Conservation (phyloP, 495 filamentous ascomycete genomes). For the Aspergillus funiculosus region DNA sequence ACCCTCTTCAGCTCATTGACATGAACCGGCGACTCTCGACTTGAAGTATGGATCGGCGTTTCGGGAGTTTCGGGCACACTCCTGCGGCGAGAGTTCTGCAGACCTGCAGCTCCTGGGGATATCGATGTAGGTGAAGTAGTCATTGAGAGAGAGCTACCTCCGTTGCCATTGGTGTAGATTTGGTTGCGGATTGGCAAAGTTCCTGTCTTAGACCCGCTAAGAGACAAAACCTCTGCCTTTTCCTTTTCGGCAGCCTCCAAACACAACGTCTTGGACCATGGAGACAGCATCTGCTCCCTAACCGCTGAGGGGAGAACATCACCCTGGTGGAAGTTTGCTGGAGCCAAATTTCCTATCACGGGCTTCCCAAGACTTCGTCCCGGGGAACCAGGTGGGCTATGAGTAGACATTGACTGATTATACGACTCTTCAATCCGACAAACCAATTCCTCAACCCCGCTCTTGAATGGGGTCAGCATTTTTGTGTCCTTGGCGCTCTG, state of each 20-base stretch:
- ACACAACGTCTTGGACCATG: slow-evolving; percentile 71
- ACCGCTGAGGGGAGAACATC: slow-evolving; percentile 40
- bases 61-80: slow-evolving; percentile 46
- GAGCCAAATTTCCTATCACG: slow-evolving; percentile 40
- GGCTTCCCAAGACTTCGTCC: slow-evolving; percentile 58
- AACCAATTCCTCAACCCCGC: slow-evolving; percentile 53
- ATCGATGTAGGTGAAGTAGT: slow-evolving; percentile 22
- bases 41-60: slow-evolving; percentile 50
- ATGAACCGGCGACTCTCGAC: slow-evolving; percentile 62
- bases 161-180: slow-evolving; percentile 51
- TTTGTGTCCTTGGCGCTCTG: slow-evolving; percentile 7
- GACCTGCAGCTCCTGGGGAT: slow-evolving; percentile 25
- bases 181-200: slow-evolving; percentile 53
- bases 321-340: slow-evolving; percentile 29
- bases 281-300: slow-evolving; percentile 65
- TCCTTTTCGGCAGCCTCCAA: slow-evolving; percentile 61
- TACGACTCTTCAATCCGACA: slow-evolving; percentile 68
- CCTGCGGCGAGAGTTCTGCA: slow-evolving; percentile 30
- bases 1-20: slow-evolving; percentile 83
- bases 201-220: slow-evolving; percentile 64
- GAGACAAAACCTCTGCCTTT: slow-evolving; percentile 59
- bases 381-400: slow-evolving; percentile 68
- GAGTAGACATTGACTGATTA: slow-evolving; percentile 45
- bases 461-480: slow-evolving; percentile 31
- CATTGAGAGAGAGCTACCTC: slow-evolving; percentile 28